Base-by-base conservation (phyloP, 192 early-diverging fungal species). In the Umbelopsis sp. region DNA sequence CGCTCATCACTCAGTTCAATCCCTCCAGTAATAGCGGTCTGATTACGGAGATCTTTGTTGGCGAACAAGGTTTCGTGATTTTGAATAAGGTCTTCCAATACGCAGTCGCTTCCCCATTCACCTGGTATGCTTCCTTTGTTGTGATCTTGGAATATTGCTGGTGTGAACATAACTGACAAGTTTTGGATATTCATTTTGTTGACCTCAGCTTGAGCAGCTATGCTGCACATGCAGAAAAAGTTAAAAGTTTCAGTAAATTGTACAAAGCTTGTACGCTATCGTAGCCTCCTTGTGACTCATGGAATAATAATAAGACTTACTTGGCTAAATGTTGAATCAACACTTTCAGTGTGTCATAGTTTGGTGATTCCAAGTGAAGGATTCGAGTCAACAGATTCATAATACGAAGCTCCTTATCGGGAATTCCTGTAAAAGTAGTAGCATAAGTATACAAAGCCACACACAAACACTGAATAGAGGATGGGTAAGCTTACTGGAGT, bases 131-230 rank as follows among this genome's bases (percentile, higher is more conserved):
- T 68, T 2, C 81, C 82, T n/a, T 80, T 82, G 65, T 83, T 83
- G 26, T 82, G 82, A 45, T 86, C 85, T 31, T 87, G 86, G 75
- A 91, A 91, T 25, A 90, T 80, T 4, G 89, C 87, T 0, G 88
- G 84, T 5, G 85, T 85, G 68, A 91, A 91, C 21, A 91, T 81
- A 62, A 90, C 70, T 2, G 84, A 84, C 0, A 91, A 41, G 71
- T 91, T 91, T 25, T 76, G 77, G 3, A 83, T 72, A 9, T 79
- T 84, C 89, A 91, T 91, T 65, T 91, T 91, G 83, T 91, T 91
- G 21, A 75, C 69, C 21, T 83, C 81, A 20, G 83, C 75, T 21
- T 87, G 68, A 0, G 56, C 36, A 36, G 81, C 71, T 4, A 91
- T 71, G 21, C 88, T 90, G 65, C 49, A 25, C 20, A n/a, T 32